Percentiles rank a stretch among this genome's conserved stretches.
These are phyloP conservation scores for Populus hybrid DNA, from an alignment of 441 rosid genomes.

Conservation along the genomic window DNA sequence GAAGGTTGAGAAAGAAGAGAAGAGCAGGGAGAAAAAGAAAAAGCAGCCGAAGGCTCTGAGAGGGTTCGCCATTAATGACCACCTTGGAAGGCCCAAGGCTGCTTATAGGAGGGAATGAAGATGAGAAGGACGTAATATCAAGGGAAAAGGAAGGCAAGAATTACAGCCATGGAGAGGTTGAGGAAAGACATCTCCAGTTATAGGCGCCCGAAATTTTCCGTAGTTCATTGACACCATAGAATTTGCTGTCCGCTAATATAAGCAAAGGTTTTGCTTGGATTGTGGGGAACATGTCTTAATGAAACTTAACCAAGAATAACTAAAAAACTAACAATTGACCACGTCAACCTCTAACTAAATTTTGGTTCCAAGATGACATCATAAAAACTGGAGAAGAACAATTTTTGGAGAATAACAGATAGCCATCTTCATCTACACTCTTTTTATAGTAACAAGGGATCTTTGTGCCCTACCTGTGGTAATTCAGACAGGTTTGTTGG, in stretches of 20 bases:
- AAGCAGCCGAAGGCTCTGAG: slow-evolving; percentile 54
- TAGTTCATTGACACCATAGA: slow-evolving; percentile 17
- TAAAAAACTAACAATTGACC: neutral
- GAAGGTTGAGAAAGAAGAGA: slow-evolving; percentile 23
- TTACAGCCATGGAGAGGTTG: slow-evolving; percentile 25
- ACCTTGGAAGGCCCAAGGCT: slow-evolving; percentile 71
- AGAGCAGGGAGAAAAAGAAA: slow-evolving; percentile 22
- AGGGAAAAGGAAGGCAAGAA: slow-evolving; percentile 15
- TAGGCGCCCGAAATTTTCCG: slow-evolving; percentile 14
- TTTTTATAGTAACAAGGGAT: neutral
- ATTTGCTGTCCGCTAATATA: slow-evolving; percentile 28
- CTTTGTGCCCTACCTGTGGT: neutral
- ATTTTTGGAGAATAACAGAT: neutral
- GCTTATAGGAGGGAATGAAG: slow-evolving; percentile 35
- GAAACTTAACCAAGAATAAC: neutral
- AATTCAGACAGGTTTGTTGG: neutral
- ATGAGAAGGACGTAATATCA: slow-evolving; percentile 26
- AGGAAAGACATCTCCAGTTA: slow-evolving; percentile 15
- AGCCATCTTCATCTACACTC: neutral
- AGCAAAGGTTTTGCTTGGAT: neutral
- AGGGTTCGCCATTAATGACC: slow-evolving; percentile 39
- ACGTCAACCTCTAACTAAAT: slow-evolving; percentile 4
- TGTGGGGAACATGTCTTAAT: neutral
- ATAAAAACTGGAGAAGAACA: too few species aligned
- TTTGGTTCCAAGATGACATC: neutral